Evolutionary conservation across 139 green algal genomes (phyloP).

Genomic region (Asterochloris sp.): DNA sequence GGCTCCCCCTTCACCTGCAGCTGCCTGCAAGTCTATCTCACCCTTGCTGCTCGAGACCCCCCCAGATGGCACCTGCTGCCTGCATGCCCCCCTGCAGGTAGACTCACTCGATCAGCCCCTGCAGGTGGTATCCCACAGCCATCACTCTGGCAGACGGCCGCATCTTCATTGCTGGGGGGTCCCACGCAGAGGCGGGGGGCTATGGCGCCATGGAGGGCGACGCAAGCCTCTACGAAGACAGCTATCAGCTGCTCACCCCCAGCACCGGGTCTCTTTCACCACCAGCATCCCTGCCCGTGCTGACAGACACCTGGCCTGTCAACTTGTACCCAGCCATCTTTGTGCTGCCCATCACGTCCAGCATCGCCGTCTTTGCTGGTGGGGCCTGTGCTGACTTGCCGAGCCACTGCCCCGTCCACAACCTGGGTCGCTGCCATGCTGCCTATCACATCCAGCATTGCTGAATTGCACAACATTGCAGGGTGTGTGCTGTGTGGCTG

Average conservation of each 20-base stretch:
- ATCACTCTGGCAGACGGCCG: constrained; percentile 1
- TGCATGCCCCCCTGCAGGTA: too few relatives aligned
- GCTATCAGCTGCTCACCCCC: not conserved
- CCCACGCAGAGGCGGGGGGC: not conserved
- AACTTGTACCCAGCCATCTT: constrained; percentile 11
- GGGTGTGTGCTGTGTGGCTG: too few relatives aligned
- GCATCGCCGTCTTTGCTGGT: constrained; percentile 1
- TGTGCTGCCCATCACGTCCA: not conserved
- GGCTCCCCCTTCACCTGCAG: too few relatives aligned
- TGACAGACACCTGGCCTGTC: constrained; percentile 4
- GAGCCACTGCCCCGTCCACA: too few relatives aligned
- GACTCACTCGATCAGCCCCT: too few relatives aligned
- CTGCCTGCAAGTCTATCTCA: too few relatives aligned
- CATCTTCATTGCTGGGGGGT: constrained; percentile 10
- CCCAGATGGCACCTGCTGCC: too few relatives aligned
- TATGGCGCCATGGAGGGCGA: not conserved
- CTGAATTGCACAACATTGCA: too few relatives aligned
- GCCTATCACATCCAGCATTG: too few relatives aligned
- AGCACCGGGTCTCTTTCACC: not conserved
- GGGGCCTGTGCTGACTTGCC: not conserved
- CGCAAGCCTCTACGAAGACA: not conserved
- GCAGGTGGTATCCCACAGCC: constrained; percentile 4
- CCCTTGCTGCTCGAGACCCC: too few relatives aligned
- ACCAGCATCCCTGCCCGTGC: not conserved
- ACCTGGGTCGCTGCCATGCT: too few relatives aligned